Evolutionary conservation across 176 grass and related monocot species (phyloP), one percentile per base, ranked within the genome.

Genomic region (Tillandsia leiboldiana): DNA sequence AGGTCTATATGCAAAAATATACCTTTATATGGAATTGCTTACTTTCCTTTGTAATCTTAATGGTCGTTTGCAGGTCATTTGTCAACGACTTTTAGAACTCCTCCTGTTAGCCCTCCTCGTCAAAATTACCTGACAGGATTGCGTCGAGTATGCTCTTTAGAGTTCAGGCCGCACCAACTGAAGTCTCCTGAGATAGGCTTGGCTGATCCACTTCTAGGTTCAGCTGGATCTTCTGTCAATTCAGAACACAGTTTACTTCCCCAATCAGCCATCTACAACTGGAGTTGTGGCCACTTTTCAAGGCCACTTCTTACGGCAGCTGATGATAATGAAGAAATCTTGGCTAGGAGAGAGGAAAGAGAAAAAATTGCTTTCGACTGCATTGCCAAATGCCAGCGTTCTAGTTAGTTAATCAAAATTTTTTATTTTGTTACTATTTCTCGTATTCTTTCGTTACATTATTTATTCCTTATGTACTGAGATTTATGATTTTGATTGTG

Each of bases 211-310:
- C 71, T 78, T 80, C 68, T 88, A 85, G 83, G 83, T 72, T 81
- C 79, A 18, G 70, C 53, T 72, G 74, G 70, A 49, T 29, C 80
- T 33, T 83, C 72, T 67, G 88, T 65, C 58, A 76, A 80, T 78
- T 73, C 76, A 62, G 89, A 87, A 72, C 76, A 76, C 62, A 70
- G 76, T 69, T 73, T 86, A 69, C 66, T 82, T 63, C 82, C 86
- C 20, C 89, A 90, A 63, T 93, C 89, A 69, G 84, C 74, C 79
- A 93, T 99, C 68, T 99, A 93, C 79, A 99, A 81, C 69, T 99
- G 94, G 94, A 99, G 94, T 65, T 99, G 94, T 75, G 87, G 94
- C 64, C 94, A 99, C 82, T 99, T 99, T 70, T 87, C 94, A 50
- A 90, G 82, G 77, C 94, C 94, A n/a, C 89, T 99, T 83, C 79